A percentile compares a stretch with the other conserved stretches of the same genome.
These are phyloP conservation scores for Sarcodon sp. DNA, from an alignment of 768 basidiomycete genomes.

Conservation along the genomic window DNA sequence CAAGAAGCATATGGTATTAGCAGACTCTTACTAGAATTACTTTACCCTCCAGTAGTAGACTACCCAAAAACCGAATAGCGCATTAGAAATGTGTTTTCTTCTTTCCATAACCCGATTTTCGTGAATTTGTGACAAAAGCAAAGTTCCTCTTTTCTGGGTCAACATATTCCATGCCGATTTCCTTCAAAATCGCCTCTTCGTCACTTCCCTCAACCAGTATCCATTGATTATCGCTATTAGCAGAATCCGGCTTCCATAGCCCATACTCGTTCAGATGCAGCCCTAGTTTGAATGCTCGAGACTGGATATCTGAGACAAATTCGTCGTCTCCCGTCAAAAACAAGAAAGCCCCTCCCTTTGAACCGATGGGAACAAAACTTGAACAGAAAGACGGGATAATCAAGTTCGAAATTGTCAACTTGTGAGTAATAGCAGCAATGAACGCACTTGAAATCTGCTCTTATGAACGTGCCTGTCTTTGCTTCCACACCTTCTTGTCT, in stretches of 20 bases:
- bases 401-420: background rate
- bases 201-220: conserved; percentile 7
- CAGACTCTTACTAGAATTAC: background rate
- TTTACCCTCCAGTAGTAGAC: background rate
- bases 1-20: conserved; percentile 81
- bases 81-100: background rate
- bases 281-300: background rate
- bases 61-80: background rate
- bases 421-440: background rate
- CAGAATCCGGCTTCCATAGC: background rate
- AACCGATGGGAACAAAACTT: background rate
- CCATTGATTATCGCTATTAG: conserved; percentile 3
- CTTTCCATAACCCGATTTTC: background rate
- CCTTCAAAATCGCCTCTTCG: conserved; percentile 7
- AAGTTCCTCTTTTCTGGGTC: conserved; percentile 7
- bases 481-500: background rate
- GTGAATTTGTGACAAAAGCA: conserved; percentile 1
- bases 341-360: background rate
- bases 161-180: conserved; percentile 5
- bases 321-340: background rate
- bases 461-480: background rate
- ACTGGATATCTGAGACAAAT: background rate
- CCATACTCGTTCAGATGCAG: background rate
- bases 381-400: background rate
- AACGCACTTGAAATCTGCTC: background rate